phyloP scores from a whole-genome alignment of 768 basidiomycete species.

The Cystoderma amianthinum region DNA sequence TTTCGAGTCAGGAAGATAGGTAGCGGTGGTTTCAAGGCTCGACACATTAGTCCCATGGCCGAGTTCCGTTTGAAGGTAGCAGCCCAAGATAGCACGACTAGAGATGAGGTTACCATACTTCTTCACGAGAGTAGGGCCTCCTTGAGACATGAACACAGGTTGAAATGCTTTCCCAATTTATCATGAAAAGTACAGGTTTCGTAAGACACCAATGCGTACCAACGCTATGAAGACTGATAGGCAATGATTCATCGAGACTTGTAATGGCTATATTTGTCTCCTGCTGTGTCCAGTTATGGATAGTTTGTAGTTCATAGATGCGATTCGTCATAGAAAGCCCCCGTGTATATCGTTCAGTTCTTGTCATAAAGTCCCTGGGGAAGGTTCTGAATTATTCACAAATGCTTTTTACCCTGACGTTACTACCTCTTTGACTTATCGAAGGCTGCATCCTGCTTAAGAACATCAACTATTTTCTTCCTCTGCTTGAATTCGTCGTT shows the following conservation, averaged over 20 bases:
- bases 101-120: conserved; percentile 44
- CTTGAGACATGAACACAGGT: conserved; percentile 62
- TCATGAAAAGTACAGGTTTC: neutral
- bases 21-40: conserved; percentile 69
- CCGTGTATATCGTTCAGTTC: conserved; percentile 50
- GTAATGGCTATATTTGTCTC: conserved; percentile 40
- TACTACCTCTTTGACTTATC: conserved; percentile 50
- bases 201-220: conserved; percentile 19
- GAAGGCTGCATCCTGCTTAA: conserved; percentile 51
- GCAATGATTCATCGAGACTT: conserved; percentile 44
- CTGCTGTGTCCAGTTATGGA: conserved; percentile 43
- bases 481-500: conserved; percentile 42
- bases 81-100: conserved; percentile 57
- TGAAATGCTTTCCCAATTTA: conserved; percentile 42
- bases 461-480: conserved; percentile 31
- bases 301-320: conserved; percentile 50
- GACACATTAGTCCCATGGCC: conserved; percentile 72
- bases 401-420: neutral
- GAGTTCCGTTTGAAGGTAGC: conserved; percentile 74
- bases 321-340: conserved; percentile 49
- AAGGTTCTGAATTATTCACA: too few relatives aligned
- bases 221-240: conserved; percentile 31
- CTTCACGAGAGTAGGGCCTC: conserved; percentile 41
- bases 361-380: conserved; percentile 47
- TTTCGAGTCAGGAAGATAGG: conserved; percentile 55